phyloP scores from a whole-genome alignment of 441 rosid genomes.

The Populus hybrid region DNA sequence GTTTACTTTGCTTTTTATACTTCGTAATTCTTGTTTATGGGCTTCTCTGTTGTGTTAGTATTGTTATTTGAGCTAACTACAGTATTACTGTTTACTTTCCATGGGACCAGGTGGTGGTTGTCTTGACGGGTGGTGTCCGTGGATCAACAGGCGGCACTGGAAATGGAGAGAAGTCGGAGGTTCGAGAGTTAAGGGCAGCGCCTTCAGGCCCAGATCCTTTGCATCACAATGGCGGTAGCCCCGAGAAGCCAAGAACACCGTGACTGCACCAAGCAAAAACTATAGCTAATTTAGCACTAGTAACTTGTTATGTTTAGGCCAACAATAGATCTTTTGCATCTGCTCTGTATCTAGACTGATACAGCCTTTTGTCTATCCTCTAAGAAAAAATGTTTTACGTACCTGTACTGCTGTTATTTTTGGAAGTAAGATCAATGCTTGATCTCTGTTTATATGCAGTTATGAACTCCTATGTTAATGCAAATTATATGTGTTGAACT shows the following conservation, averaged over 20 bases:
- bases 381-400: neutral
- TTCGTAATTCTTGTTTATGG: neutral
- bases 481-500: neutral
- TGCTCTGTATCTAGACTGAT: neutral
- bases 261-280: conserved; percentile 11
- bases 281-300: neutral
- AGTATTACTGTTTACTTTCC: neutral
- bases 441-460: neutral
- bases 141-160: conserved; percentile 1
- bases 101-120: conserved; percentile 15
- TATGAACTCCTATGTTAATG: neutral
- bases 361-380: neutral
- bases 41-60: too few relatives aligned
- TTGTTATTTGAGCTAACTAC: neutral
- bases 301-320: neutral
- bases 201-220: conserved; percentile 81
- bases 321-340: neutral
- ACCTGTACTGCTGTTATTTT: neutral
- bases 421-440: neutral
- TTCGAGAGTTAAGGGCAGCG: conserved; percentile 45
- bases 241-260: conserved; percentile 55
- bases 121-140: conserved; percentile 4
- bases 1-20: neutral
- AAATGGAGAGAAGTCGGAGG: conserved; percentile 12
- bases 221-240: conserved; percentile 62